Conservation (phyloP, 441 rosid genomes). For the Francoa sonchifolia region DNA sequence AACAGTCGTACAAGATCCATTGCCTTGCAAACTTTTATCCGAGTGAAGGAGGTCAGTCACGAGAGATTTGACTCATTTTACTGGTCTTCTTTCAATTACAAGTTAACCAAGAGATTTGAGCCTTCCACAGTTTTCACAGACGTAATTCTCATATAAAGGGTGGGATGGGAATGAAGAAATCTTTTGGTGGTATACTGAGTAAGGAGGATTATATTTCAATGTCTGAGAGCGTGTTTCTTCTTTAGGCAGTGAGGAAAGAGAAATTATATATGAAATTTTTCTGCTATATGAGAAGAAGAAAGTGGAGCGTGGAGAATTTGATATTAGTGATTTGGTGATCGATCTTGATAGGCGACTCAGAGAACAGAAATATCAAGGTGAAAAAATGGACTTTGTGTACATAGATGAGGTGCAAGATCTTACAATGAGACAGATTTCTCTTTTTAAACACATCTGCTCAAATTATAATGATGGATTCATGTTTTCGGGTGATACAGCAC, state of each 20-base stretch:
- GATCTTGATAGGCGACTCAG: slow-evolving; percentile 9
- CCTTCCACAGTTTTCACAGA: slow-evolving; percentile 15
- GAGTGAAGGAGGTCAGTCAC: slow-evolving; percentile 9
- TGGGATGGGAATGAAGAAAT: neutral
- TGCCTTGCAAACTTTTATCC: slow-evolving; percentile 10
- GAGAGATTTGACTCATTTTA: slow-evolving; percentile 7
- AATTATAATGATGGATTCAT: slow-evolving; percentile 11
- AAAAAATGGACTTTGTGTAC: slow-evolving; percentile 10
- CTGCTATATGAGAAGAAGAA: slow-evolving; percentile 14
- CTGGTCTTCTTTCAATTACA: slow-evolving; percentile 12
- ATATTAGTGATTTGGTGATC: slow-evolving; percentile 13
- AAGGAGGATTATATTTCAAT: slow-evolving; percentile 6
- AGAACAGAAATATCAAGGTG: neutral
- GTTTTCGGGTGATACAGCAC: slow-evolving; percentile 8
- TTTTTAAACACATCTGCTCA: slow-evolving; percentile 10
- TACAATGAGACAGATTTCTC: slow-evolving; percentile 13
- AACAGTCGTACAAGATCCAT: slow-evolving; percentile 3
- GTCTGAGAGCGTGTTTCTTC: slow-evolving; percentile 4
- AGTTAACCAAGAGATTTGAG: slow-evolving; percentile 8
- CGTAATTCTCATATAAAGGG: slow-evolving; percentile 13
- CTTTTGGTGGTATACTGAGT: neutral
- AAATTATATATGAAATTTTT: slow-evolving; percentile 4
- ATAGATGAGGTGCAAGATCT: slow-evolving; percentile 19
- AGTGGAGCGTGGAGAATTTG: slow-evolving; percentile 8
- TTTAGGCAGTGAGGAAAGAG: slow-evolving; percentile 1